phyloP scores from a whole-genome alignment of 2,329 filamentous ascomycete species.

The Monilinia laxa region DNA sequence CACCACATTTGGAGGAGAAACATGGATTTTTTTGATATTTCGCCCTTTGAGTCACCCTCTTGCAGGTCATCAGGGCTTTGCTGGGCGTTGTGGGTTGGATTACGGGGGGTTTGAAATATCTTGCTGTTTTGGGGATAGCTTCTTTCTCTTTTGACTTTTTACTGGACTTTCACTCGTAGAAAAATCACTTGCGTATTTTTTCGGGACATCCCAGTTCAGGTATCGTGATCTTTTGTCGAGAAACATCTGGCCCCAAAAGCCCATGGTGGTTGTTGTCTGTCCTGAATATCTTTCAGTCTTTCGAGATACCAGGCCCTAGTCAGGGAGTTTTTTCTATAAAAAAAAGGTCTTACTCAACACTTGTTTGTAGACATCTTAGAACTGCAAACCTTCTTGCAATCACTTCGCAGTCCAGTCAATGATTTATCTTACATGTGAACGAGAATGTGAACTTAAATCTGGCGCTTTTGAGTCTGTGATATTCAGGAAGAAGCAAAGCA shows the following conservation, averaged over 20 bases:
- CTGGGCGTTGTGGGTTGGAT: not conserved
- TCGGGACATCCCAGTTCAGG: not conserved
- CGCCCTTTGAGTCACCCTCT: no score
- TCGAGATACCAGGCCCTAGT: not conserved
- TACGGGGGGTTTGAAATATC: not conserved
- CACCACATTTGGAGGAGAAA: not conserved
- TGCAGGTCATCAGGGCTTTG: not conserved
- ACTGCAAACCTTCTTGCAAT: not conserved
- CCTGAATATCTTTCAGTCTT: not conserved
- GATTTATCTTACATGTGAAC: not conserved
- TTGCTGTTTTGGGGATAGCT: not conserved
- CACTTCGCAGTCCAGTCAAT: not conserved
- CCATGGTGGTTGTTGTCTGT: not conserved
- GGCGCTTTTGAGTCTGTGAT: not conserved
- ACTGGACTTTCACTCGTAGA: not conserved
- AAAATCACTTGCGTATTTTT: not conserved
- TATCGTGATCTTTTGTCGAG: not conserved
- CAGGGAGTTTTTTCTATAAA: not conserved
- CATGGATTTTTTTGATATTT: not conserved
- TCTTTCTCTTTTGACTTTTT: not conserved
- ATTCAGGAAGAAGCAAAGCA: not conserved
- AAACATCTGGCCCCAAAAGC: not conserved
- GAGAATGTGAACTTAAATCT: not conserved
- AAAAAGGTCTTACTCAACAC: not conserved
- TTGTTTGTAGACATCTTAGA: not conserved